Evolutionary conservation across 2,329 filamentous ascomycete genomes (phyloP), one percentile per base, ranked within the genome.

Genomic region (Annulohypoxylon truncatum): DNA sequence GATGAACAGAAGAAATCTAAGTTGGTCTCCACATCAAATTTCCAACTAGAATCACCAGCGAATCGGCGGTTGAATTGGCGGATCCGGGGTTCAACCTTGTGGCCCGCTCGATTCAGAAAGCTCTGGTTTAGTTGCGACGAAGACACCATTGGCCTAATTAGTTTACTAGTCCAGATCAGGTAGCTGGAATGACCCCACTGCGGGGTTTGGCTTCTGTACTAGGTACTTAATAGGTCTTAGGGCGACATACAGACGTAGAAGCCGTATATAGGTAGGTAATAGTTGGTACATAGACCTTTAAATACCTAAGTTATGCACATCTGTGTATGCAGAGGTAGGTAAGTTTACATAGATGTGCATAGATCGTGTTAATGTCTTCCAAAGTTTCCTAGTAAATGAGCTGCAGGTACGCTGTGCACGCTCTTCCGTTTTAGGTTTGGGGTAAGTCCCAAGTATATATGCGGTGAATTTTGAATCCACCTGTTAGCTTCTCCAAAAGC

Each of bases 21-120:
- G 40, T 35, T 22, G 24, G 50, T 61, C 66, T 35, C 66, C 66
- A 68, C 66, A 66, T 53, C 54, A 40, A 68, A 68, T 68, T 66
- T 68, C 53, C 53, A 57, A 55, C 47, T 48, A 33, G 13, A 8
- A 33, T 40, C 13, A 57, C 15, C 47, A 54, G 38, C 55, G 29
- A 67, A 61, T 64, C 51, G 42, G 55, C 38, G 55, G 8, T 48
- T 20, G 24, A 29, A 31, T n/a, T n/a, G 9, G 26, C 28, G 56
- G 15, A 26, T 42, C 47, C 33, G 58, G 53, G 53, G 63, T 20
- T 53, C 22, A 64, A 48, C 47, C 53, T 3, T 53, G 47, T 35
- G 10, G 18, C 26, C 51, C 40, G 18, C 24, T 53, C 35, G 2
- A 12, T 29, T 12, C 2, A 42, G 26, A 8, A 44, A 31, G 20